These are phyloP conservation scores for Schizopora paradoxa DNA, from an alignment of 1,284 basidiomycete species.

Conservation along the genomic window DNA sequence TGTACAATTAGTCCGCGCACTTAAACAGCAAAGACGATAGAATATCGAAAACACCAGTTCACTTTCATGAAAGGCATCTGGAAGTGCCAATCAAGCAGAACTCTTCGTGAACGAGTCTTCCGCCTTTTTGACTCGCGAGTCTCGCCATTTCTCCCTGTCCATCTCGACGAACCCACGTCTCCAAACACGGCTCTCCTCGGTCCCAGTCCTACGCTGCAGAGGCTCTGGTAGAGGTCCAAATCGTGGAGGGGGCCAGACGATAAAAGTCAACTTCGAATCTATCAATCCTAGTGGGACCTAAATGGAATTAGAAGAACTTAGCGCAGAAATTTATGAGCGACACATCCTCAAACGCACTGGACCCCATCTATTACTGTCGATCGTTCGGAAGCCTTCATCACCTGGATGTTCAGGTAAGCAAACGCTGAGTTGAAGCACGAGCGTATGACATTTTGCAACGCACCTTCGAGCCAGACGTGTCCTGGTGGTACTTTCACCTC, in stretches of 20 bases:
- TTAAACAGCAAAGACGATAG: too few species aligned
- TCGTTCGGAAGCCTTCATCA: conserved; percentile 59
- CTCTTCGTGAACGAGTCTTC: too few species aligned
- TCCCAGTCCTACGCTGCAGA: conserved; percentile 20
- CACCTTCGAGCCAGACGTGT: conserved; percentile 72
- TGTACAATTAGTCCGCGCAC: too few species aligned
- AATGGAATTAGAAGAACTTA: conserved; percentile 1
- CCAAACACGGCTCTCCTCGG: conserved; percentile 25
- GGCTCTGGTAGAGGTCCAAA: conserved; percentile 38
- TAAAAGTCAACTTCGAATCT: conserved; percentile 52
- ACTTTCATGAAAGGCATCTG: too few species aligned
- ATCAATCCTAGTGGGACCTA: conserved; percentile 60
- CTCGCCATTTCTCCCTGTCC: conserved; percentile 40
- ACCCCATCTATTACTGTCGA: conserved; percentile 71
- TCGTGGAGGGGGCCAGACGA: conserved; percentile 60
- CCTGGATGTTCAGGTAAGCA: conserved; percentile 32
- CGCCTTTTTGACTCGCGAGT: conserved; percentile 35
- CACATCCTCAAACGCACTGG: conserved; percentile 42
- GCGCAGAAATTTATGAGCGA: background rate
- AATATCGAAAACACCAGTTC: too few species aligned
- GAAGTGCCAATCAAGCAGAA: too few species aligned
- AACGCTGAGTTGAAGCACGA: conserved; percentile 9
- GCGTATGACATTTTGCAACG: conserved; percentile 13
- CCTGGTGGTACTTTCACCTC: conserved; percentile 54
- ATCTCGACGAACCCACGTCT: conserved; percentile 40